Evolutionary conservation across 306 rosid genomes (phyloP).

Genomic region (Trifolium repens): DNA sequence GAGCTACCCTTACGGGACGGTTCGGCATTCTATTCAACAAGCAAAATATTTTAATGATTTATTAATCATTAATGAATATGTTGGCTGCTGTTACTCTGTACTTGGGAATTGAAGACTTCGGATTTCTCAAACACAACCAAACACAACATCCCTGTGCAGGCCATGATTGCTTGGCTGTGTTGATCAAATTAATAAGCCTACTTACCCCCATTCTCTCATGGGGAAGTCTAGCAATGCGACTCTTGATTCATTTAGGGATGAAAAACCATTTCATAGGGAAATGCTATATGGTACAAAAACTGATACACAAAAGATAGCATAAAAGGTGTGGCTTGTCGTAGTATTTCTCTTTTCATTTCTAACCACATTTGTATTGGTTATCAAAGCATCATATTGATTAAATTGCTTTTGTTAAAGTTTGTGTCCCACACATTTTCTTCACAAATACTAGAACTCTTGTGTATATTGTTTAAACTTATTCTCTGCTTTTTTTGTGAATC

Average conservation of each 20-base stretch:
- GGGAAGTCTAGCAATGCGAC: slow-evolving; percentile 4
- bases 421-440: neutral
- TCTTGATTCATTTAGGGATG: neutral
- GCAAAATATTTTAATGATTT: neutral
- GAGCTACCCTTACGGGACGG: too few relatives aligned
- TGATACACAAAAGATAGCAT: neutral
- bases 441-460: neutral
- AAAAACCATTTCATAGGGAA: neutral
- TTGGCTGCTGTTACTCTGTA: neutral
- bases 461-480: slow-evolving; percentile 5
- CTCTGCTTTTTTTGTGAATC: slow-evolving; percentile 1
- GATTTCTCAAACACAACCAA: neutral
- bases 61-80: slow-evolving; percentile 5
- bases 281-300: neutral
- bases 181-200: slow-evolving; percentile 23
- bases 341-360: slow-evolving; percentile 5
- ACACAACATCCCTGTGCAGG: neutral
- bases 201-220: neutral
- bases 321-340: neutral
- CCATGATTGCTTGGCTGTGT: slow-evolving; percentile 5
- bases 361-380: neutral
- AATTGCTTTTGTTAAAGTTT: neutral
- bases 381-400: neutral
- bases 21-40: slow-evolving; percentile 16
- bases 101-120: slow-evolving; percentile 20